Conservation (phyloP, 257 asterid genomes). For the Nicotiana paniculata region DNA sequence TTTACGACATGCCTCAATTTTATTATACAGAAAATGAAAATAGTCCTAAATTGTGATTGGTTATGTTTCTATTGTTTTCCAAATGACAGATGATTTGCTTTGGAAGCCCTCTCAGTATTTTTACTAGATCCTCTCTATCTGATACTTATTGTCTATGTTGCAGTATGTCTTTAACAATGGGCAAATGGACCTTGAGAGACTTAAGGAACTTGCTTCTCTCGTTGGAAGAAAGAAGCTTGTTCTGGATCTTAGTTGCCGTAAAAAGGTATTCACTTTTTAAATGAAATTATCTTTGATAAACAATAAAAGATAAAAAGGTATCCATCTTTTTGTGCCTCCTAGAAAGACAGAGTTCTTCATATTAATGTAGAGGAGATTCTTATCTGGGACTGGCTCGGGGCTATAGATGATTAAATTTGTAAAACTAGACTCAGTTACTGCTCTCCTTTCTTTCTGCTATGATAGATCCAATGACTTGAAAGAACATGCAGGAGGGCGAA, state of each 20-base stretch:
- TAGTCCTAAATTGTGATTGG: neutral
- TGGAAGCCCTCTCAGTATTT: neutral
- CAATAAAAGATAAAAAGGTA: neutral
- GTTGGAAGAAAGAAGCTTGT: conserved; percentile 80
- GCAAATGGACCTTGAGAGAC: conserved; percentile 71
- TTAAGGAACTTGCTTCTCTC: conserved; percentile 60
- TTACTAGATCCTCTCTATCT: conserved; percentile 10
- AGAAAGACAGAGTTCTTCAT: neutral
- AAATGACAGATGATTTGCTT: neutral
- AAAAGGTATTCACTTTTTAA: conserved; percentile 49
- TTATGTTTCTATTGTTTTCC: neutral
- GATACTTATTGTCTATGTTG: conserved; percentile 18
- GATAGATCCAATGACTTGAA: conserved; percentile 13
- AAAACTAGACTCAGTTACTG: neutral
- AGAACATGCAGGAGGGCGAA: conserved; percentile 45
- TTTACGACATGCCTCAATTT: neutral
- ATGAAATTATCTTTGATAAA: conserved; percentile 1
- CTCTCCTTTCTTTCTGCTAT: neutral
- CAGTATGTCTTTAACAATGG: conserved; percentile 91
- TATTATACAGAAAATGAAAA: neutral
- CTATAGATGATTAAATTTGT: neutral
- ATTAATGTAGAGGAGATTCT: neutral
- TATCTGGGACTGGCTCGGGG: neutral
- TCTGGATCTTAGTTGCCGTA: conserved; percentile 95
- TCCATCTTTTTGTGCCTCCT: neutral